Base-by-base conservation (phyloP, 139 green algal species). In the Picochlorum sp. region DNA sequence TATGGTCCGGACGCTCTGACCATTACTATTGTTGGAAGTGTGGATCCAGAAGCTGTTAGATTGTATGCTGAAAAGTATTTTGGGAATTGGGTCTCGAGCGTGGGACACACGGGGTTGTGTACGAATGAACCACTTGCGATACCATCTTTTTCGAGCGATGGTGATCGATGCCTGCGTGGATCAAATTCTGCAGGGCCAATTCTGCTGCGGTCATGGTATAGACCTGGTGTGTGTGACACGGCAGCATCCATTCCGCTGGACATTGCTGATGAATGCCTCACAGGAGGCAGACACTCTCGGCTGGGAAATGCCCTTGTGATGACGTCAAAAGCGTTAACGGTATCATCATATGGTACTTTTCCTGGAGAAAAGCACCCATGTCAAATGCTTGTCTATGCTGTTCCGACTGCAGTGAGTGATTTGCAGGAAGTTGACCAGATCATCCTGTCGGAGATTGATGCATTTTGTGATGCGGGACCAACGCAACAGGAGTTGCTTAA, bases 51-150 rank as follows among this genome's bases (percentile, higher is more conserved):
- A 2, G 65, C 79, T 58, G 83, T 88, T 45, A 54, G 68, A 55
- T 11, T 44, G 15, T 47, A 85, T 44, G 85, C 85, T 13, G 76
- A 84, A 60, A 77, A 69, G 59, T 92, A 92, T 78, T 92, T 90
- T 82, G 85, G 80, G 2, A 67, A 50, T 34, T 92, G 85, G 85
- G 10, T 50, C 31, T 7, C 18, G 16, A 30, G 47, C 45, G 38
- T 65, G 50, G 0, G 57, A 64, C 55, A 63, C 45, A 47, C 38
- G 13, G 20, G 69, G 60, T 20, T 18, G 7, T 18, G 58, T 16
- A 57, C 5, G 28, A 71, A 47, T 11, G 56, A 62, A 62, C 0
- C 56, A 7, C 57, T 68, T 41, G 30, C 70, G 1, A 7, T 18
- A 23, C 73, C 60, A 45, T 9, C 55, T n/a, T 13, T 14, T 18